These are phyloP conservation scores for Daldinia eschscholtzii DNA, from an alignment of 2,329 filamentous ascomycete genomes.

Conservation along the genomic window DNA sequence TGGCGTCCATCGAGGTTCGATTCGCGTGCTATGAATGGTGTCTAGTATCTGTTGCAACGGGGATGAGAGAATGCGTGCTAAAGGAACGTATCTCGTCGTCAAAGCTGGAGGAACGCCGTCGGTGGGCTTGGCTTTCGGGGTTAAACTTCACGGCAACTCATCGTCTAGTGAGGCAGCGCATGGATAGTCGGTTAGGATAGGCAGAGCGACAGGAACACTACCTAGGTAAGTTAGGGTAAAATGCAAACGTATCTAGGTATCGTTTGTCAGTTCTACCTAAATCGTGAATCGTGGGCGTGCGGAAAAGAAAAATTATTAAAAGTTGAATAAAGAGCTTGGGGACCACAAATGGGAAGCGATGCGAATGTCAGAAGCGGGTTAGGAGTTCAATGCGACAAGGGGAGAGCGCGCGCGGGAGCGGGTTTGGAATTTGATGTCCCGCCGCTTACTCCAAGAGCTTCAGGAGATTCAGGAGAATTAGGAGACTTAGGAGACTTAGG, in stretches of 20 bases:
- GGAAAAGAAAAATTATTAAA: conserved; percentile 20
- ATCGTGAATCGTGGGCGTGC: conserved; percentile 4
- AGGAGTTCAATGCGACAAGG: conserved; percentile 40
- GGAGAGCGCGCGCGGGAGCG: conserved; percentile 20
- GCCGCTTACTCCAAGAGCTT: conserved; percentile 15
- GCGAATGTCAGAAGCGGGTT: conserved; percentile 33
- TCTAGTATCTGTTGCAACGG: background rate
- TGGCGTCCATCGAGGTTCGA: conserved; percentile 27
- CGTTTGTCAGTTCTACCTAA: background rate
- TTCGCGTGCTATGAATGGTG: conserved; percentile 11
- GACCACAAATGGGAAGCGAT: conserved; percentile 39
- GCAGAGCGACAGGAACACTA: background rate
- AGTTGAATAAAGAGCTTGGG: conserved; percentile 23
- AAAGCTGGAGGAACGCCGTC: conserved; percentile 17
- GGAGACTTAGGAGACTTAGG: background rate
- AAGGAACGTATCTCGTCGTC: conserved; percentile 17
- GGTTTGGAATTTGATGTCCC: conserved; percentile 29
- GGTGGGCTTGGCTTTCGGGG: conserved; percentile 18
- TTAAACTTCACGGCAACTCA: conserved; percentile 22
- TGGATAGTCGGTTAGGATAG: conserved; percentile 4
- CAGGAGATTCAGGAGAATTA: background rate
- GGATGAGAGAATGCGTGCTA: background rate
- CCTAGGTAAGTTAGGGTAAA: background rate
- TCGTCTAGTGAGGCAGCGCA: conserved; percentile 17
- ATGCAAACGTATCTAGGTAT: background rate